Evolutionary conservation across 331 rosid genomes (phyloP).

Genomic region (Telfairia occidentalis): DNA sequence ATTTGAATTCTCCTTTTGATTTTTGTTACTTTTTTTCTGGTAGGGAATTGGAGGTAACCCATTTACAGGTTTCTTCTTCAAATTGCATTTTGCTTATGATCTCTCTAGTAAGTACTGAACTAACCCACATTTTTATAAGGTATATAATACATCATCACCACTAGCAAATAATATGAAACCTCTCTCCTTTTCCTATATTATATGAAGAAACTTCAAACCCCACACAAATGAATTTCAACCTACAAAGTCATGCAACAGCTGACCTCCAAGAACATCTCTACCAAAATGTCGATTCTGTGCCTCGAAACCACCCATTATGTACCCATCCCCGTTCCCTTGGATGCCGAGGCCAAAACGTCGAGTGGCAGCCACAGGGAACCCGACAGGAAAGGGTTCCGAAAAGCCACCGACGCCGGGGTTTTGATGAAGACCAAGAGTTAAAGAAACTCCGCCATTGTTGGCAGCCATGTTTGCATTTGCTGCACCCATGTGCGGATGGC

Average conservation of each 20-base stretch:
- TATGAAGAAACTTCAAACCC: background rate
- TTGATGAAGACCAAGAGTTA: constrained; percentile 91
- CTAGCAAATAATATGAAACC: background rate
- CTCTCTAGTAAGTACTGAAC: background rate
- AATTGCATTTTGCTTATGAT: background rate
- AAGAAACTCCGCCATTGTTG: constrained; percentile 49
- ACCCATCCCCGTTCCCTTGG: constrained; percentile 42
- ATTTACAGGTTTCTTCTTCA: constrained; percentile 3
- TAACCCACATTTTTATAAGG: background rate
- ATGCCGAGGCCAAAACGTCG: constrained; percentile 59
- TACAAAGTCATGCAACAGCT: constrained; percentile 71
- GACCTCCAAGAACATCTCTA: constrained; percentile 57
- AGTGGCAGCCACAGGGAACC: constrained; percentile 51
- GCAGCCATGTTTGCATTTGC: constrained; percentile 34
- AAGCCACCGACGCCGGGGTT: constrained; percentile 56
- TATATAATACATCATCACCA: constrained; percentile 1
- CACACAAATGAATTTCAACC: constrained; percentile 36
- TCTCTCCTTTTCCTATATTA: background rate
- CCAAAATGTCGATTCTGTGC: constrained; percentile 69
- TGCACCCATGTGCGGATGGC: constrained; percentile 36
- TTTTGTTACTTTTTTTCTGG: background rate
- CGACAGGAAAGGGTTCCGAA: constrained; percentile 63
- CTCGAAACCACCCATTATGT: constrained; percentile 52
- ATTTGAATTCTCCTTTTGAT: background rate
- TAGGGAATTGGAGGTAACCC: background rate